Base-by-base conservation (phyloP, 768 basidiomycete species). In the Leccinum rimulosum region DNA sequence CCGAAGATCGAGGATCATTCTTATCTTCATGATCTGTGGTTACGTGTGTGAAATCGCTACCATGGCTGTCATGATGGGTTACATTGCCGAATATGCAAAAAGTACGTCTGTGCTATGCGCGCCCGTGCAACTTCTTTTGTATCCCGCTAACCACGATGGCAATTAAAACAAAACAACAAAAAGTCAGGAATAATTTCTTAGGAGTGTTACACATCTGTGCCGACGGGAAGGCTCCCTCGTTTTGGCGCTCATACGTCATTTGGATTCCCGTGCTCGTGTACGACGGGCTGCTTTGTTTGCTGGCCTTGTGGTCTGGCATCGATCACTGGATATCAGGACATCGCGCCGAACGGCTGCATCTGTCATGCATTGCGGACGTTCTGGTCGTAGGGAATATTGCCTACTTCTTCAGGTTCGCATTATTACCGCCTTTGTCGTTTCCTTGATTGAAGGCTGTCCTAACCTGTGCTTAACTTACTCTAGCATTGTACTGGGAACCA, bases 31-130 rank as follows among this genome's bases (percentile, higher is more conserved):
- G 64, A 11, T 25, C 10, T 33, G 47, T 11, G 55, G 61, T 30
- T 66, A 52, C 6, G 2, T 66, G 22, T 59, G 52, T 12, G 64
- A 62, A 33, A 45, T 67, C n/a, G 38, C 40, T 14, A 58, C 61
- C 22, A 12, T 62, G 58, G 28, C 36, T 3, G 50, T 25, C 6
- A 57, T 65, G 14, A 31, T 61, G 36, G 25, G 45, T 30, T 19
- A 55, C 19, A n/a, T 67, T 45, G 40, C 38, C 3, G 43, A 40
- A 38, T 64, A 55, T 54, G 49, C 45, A 35, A 6, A 22, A 31
- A 47, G 58, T 59, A 43, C 45, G 52, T 52, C 33, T 15, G 22
- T 36, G n/a, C 17, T n/a, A 40, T 40, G 27, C 11, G 15, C 28
- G 8, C 49, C 17, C 28, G 9, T 15, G 15, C 5, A 10, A 12